phyloP scores from a whole-genome alignment of 352 stramenopile species.

The Phytopythium ostracodes region DNA sequence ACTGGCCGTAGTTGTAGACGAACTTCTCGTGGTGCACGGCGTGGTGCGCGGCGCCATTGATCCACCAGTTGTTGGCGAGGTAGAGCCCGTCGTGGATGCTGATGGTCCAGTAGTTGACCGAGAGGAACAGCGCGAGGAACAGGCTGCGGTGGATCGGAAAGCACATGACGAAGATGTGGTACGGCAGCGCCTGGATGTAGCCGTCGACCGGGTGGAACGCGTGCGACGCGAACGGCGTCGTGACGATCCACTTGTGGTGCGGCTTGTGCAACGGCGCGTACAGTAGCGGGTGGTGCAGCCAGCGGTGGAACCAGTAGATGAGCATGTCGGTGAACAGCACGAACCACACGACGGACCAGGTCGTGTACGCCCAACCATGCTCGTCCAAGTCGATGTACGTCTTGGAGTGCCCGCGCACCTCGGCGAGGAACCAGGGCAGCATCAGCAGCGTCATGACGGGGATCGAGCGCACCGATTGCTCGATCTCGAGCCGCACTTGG shows the following conservation, averaged over 20 bases:
- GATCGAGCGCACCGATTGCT: slow-evolving; percentile 43
- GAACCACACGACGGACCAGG: slow-evolving; percentile 46
- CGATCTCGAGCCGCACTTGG: slow-evolving; percentile 57
- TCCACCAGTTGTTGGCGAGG: slow-evolving; percentile 47
- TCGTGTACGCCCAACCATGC: slow-evolving; percentile 35
- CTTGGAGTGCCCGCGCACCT: slow-evolving; percentile 50
- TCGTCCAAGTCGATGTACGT: slow-evolving; percentile 46
- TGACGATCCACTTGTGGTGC: slow-evolving; percentile 76
- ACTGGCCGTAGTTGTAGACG: slow-evolving; percentile 74
- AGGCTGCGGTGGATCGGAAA: slow-evolving; percentile 57
- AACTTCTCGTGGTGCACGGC: slow-evolving; percentile 63
- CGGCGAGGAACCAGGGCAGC: slow-evolving; percentile 60
- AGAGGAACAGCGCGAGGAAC: slow-evolving; percentile 55
- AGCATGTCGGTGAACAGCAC: slow-evolving; percentile 75
- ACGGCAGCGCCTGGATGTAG: slow-evolving; percentile 62
- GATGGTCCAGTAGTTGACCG: slow-evolving; percentile 79
- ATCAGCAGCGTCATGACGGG: slow-evolving; percentile 62
- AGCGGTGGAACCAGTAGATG: slow-evolving; percentile 82
- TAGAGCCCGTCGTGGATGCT: slow-evolving; percentile 69
- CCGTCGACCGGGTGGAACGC: slow-evolving; percentile 73
- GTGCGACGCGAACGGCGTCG: slow-evolving; percentile 65
- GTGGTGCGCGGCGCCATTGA: slow-evolving; percentile 69
- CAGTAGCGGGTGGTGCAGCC: slow-evolving; percentile 57
- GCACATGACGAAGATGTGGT: slow-evolving; percentile 64
- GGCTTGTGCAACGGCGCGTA: slow-evolving; percentile 68